Evolutionary conservation across 805 yeast species (phyloP), one percentile per base, ranked within the genome.

Genomic region (Metschnikowia kunwiensis): DNA sequence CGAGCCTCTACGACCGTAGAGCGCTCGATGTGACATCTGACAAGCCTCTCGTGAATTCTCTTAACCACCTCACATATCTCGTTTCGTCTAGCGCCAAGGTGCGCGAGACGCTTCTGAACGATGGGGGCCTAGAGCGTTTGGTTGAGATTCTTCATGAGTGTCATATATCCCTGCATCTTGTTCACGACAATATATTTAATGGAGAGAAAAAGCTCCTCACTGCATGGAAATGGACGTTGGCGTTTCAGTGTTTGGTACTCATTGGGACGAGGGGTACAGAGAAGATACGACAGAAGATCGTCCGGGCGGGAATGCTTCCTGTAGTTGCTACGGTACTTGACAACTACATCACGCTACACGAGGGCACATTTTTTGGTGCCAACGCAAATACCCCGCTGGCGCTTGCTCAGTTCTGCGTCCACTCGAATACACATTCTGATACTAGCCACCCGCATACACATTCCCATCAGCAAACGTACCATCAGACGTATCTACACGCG

Each of bases 161-260:
- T 54, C 78, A 75, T 44, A 61, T 61, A 47, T 47, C 58, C 29
- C 55, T 61, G 5, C 59, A 51, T 41, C 57, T 52, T 41, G 40
- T 52, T 22, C 48, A 38, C 30, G 68, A 61, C 34, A 57, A 49
- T 39, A 56, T 61, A 20, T 57, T 61, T 44, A 61, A 60, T 42
- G 54, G 58, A 32, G 74, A 68, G 39, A 60, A 55, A 44, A 68
- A 65, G 42, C 73, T 80, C 17, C 68, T 86, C 45, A 70, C 83
- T n/a, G 89, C 95, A 0, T 91, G 96, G 96, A 91, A 91, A 64
- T 91, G 98, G 98, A 86, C 95, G 5, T 65, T 91, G 36, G 86
- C 97, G 0, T 80, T 93, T 54, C 98, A 91, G 65, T 89, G 97
- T 57, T 65, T 91, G 38, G 95, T 91, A 1, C 72, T 87, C 38